Conservation (phyloP, 106 monocot genomes). For the Dioscorea alata region DNA sequence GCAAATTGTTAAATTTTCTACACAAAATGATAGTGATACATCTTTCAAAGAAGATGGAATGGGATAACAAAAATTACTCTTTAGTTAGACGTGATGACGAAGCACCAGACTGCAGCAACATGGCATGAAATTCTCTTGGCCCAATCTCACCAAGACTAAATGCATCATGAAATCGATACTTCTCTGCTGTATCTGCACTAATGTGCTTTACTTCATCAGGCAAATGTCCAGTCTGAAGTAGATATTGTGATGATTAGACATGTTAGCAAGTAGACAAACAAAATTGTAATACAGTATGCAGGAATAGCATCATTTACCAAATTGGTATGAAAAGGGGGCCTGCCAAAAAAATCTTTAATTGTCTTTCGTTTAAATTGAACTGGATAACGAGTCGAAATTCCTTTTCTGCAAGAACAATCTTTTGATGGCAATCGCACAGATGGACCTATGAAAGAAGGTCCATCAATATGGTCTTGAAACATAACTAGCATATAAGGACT, state of each 20-base stretch:
- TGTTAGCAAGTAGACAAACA: background rate
- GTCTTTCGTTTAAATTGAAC: constrained; percentile 40
- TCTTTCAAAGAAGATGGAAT: background rate
- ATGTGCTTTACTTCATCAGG: constrained; percentile 52
- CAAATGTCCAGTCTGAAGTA: constrained; percentile 28
- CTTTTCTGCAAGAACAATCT: constrained; percentile 26
- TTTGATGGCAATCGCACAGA: constrained; percentile 30
- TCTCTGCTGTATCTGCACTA: constrained; percentile 54
- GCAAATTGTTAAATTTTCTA: too few species aligned
- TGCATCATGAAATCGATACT: constrained; percentile 35
- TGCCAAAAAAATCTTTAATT: constrained; percentile 63
- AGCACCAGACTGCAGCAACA: constrained; percentile 74
- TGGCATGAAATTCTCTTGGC: constrained; percentile 37
- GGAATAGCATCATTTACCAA: constrained; percentile 29
- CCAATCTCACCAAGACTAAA: constrained; percentile 26
- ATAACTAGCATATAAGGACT: background rate
- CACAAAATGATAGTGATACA: too few species aligned
- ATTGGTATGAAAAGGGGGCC: constrained; percentile 24
- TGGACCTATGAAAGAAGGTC: constrained; percentile 39
- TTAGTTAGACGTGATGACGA: constrained; percentile 42
- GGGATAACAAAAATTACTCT: constrained; percentile 35
- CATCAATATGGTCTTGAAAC: constrained; percentile 1
- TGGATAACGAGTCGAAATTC: constrained; percentile 59
- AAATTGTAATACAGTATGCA: background rate
- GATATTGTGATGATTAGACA: background rate